phyloP scores from a whole-genome alignment of 2,329 filamentous ascomycete species.

The Trichoderma sp. region DNA sequence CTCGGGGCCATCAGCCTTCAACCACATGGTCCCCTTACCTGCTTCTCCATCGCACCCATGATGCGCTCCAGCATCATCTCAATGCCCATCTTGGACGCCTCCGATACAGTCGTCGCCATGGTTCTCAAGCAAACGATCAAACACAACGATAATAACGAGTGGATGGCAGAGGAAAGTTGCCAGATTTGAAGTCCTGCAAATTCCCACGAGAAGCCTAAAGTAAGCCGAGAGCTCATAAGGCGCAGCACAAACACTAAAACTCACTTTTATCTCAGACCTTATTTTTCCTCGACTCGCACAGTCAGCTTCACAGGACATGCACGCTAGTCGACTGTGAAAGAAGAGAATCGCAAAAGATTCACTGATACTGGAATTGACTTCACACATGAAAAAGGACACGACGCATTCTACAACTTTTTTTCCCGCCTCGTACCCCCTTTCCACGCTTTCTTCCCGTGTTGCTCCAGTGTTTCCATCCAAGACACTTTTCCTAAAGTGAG shows the following conservation, averaged over 20 bases:
- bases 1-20: neutral
- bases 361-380: neutral
- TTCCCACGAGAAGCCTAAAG: neutral
- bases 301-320: constrained; percentile 7
- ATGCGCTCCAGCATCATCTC: constrained; percentile 25
- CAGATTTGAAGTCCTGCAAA: neutral
- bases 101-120: constrained; percentile 19
- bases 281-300: neutral
- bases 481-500: constrained; percentile 14
- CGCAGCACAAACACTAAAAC: constrained; percentile 5
- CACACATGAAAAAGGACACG: constrained; percentile 9
- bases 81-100: constrained; percentile 19
- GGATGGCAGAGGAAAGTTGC: constrained; percentile 8
- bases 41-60: constrained; percentile 25
- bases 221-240: constrained; percentile 6
- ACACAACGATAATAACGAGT: neutral
- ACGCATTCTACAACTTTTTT: neutral
- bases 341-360: neutral
- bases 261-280: constrained; percentile 3
- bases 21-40: constrained; percentile 19
- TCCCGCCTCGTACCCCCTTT: neutral
- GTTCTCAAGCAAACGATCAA: neutral
- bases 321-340: neutral
- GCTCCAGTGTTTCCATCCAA: constrained; percentile 7
- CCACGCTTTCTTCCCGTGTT: neutral